Percentiles rank a stretch among this genome's conserved stretches.
These are phyloP conservation scores for Boletus reticuloceps DNA, from an alignment of 768 basidiomycete genomes.

Conservation along the genomic window DNA sequence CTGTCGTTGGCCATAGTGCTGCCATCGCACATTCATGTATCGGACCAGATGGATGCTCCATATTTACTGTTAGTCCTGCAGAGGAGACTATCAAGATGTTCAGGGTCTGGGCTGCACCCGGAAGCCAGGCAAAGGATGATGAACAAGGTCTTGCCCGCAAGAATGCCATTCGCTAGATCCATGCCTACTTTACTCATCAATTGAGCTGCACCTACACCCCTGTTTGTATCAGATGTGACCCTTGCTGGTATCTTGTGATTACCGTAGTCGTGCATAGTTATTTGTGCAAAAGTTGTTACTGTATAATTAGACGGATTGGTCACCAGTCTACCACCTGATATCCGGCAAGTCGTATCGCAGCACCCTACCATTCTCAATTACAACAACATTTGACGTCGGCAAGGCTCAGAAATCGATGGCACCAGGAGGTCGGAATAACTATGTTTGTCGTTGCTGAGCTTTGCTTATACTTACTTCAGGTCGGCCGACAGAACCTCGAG, in stretches of 20 bases:
- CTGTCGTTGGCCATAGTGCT: constrained; percentile 54
- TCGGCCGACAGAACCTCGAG: constrained; percentile 48
- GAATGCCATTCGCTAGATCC: constrained; percentile 26
- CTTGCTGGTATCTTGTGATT: constrained; percentile 2
- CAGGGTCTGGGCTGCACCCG: constrained; percentile 53
- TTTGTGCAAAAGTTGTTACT: not conserved
- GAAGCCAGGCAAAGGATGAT: constrained; percentile 14
- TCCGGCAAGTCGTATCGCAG: not conserved
- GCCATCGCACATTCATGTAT: constrained; percentile 60
- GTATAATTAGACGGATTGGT: no score
- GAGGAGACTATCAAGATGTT: constrained; percentile 75
- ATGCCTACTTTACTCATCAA: no score
- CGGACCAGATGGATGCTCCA: constrained; percentile 56
- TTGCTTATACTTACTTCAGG: not conserved
- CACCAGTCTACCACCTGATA: no score
- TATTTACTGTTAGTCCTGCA: constrained; percentile 61
- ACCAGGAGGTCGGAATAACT: constrained; percentile 22
- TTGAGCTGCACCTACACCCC: no score
- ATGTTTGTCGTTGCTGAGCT: not conserved
- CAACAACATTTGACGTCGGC: not conserved
- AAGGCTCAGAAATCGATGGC: constrained; percentile 14
- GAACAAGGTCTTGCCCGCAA: constrained; percentile 22
- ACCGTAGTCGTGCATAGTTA: constrained; percentile 3
- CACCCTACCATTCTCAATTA: not conserved
- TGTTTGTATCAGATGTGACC: constrained; percentile 3